Evolutionary conservation across 2,329 filamentous ascomycete species (phyloP).

Genomic region (Colletotrichum spinosum): DNA sequence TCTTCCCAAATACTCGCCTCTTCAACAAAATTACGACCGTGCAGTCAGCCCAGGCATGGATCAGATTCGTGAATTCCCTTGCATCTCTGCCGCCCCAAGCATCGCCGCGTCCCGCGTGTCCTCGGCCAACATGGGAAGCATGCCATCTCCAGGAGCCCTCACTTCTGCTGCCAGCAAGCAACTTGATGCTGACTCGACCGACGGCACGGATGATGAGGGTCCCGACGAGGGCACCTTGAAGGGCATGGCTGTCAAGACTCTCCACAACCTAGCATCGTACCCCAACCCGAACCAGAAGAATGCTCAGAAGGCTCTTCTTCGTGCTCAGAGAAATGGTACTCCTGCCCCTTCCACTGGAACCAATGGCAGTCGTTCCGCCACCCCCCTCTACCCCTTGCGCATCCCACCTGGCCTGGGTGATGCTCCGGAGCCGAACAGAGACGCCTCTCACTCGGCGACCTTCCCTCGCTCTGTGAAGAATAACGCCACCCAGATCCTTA

Average conservation of each 20-base stretch:
- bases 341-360: constrained; percentile 34
- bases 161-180: constrained; percentile 38
- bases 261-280: constrained; percentile 67
- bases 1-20: constrained; percentile 57
- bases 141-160: constrained; percentile 40
- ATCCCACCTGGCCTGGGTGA: background rate
- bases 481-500: constrained; percentile 8
- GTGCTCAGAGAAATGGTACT: constrained; percentile 40
- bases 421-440: background rate
- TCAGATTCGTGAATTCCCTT: constrained; percentile 13
- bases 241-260: constrained; percentile 58
- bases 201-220: constrained; percentile 44
- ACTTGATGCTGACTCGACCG: constrained; percentile 41
- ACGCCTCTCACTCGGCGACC: constrained; percentile 21
- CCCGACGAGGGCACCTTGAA: constrained; percentile 47
- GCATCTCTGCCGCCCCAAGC: constrained; percentile 9
- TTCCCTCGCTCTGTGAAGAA: constrained; percentile 17
- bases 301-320: constrained; percentile 59
- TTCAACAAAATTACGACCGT: constrained; percentile 67
- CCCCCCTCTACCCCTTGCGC: constrained; percentile 10
- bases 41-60: constrained; percentile 55
- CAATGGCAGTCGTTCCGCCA: constrained; percentile 35
- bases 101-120: constrained; percentile 43
- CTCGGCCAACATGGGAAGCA: constrained; percentile 42
- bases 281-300: constrained; percentile 65